These are phyloP conservation scores for Achaetomiella virescens DNA, from an alignment of 495 filamentous ascomycete genomes.

Conservation along the genomic window DNA sequence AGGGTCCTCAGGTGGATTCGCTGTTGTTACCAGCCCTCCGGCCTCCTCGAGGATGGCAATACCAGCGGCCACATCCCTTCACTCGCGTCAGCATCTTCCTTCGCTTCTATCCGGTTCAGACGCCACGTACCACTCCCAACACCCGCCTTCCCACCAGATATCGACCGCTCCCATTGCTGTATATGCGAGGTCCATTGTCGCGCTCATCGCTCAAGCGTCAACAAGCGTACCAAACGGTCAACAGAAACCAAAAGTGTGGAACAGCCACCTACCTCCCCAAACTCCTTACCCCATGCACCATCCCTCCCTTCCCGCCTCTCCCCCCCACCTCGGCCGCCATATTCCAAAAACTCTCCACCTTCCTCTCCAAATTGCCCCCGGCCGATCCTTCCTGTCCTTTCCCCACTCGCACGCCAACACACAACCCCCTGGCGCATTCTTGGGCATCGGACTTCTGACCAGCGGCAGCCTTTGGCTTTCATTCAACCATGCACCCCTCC, in stretches of 20 bases:
- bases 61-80: conserved; percentile 70
- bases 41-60: conserved; percentile 73
- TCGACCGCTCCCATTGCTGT: conserved; percentile 68
- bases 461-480: conserved; percentile 53
- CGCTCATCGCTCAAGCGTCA: conserved; percentile 31
- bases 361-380: conserved; percentile 59
- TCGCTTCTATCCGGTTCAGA: not conserved
- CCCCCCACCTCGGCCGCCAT: conserved; percentile 59
- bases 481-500: conserved; percentile 61
- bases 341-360: conserved; percentile 64
- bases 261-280: conserved; percentile 39
- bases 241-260: not conserved
- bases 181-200: conserved; percentile 68
- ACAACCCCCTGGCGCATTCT: conserved; percentile 58
- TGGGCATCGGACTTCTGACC: conserved; percentile 52
- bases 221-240: conserved; percentile 3
- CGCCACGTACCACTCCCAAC: conserved; percentile 59
- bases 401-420: conserved; percentile 68
- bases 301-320: conserved; percentile 58
- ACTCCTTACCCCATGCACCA: conserved; percentile 73
- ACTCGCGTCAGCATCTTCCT: not conserved
- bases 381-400: conserved; percentile 57
- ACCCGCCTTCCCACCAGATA: conserved; percentile 79
- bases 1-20: conserved; percentile 54
- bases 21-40: conserved; percentile 60